A percentile compares a stretch with the other conserved stretches of the same genome.
Evolutionary conservation across 106 monocot genomes (phyloP).

Genomic region (Apostasia shenzhenica): DNA sequence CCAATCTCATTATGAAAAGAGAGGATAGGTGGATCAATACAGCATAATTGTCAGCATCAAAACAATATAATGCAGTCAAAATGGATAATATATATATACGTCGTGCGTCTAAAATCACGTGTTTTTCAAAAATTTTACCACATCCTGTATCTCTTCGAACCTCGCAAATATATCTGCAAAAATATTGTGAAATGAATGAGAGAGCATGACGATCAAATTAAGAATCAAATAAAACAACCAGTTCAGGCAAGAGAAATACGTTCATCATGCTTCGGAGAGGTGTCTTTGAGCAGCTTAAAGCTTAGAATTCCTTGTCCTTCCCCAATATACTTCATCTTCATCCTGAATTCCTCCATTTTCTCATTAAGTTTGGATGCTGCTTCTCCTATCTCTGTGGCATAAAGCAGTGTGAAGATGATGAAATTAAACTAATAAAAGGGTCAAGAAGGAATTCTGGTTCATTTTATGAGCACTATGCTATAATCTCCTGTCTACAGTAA

Average conservation of each 20-base stretch:
- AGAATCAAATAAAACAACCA: not conserved
- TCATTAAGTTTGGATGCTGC: slow-evolving; percentile 19
- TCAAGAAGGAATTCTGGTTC: not conserved
- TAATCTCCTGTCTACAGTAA: not conserved
- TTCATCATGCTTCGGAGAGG: not conserved
- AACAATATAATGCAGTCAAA: too few species aligned
- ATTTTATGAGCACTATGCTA: not conserved
- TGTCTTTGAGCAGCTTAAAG: not conserved
- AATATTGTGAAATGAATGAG: not conserved
- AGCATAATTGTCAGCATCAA: too few species aligned
- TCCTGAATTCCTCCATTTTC: slow-evolving; percentile 18
- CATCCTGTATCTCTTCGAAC: slow-evolving; percentile 26
- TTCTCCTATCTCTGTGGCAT: slow-evolving; percentile 24
- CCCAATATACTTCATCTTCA: not conserved
- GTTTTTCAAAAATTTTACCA: slow-evolving; percentile 15
- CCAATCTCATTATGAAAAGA: too few species aligned
- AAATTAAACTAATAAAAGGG: not conserved
- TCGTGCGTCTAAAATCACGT: not conserved
- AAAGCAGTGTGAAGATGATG: not conserved
- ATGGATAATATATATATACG: too few species aligned
- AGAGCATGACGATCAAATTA: not conserved
- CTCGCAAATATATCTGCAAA: slow-evolving; percentile 19
- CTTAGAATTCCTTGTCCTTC: not conserved
- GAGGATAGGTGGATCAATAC: too few species aligned
- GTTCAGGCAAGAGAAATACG: slow-evolving; percentile 4